Evolutionary conservation across 495 filamentous ascomycete species (phyloP), one percentile per base, ranked within the genome.

Genomic region (Lineolata rhizophorae): DNA sequence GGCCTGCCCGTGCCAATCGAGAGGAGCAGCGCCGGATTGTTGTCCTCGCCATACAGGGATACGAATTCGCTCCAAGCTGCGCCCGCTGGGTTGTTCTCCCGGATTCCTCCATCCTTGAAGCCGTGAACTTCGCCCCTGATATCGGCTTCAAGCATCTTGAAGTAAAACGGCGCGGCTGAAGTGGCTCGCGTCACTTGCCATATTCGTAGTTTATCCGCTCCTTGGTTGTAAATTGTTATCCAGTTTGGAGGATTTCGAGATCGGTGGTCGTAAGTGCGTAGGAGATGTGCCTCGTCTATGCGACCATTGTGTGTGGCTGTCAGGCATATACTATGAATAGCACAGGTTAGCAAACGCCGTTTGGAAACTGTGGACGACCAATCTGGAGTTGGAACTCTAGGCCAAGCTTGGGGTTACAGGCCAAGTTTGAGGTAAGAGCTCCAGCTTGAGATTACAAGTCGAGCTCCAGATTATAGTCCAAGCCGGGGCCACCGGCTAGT

Each of bases 111-210:
- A 39, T 57, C 53, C 39, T 55, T 55, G 50, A 57, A 57, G 16
- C 37, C 42, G 15, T 37, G 38, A 6, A 38, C 29, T 15, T 41
- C 40, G 21, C 38, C 39, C 9, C 37, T 36, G 31, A 54, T 27
- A 19, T 53, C 48, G 4, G 51, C 46, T 34, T 49, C 40, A 4
- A 57, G 40, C 34, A 50, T 49, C 24, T 60, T 49, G 43, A 67
- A 65, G 39, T 58, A 65, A 20, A 58, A 53, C 0, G 62, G 58
- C 2, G 62, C 62, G 0, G 62, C 62, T 3, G 55, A 61, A 2
- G 62, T 65, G 1, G 62, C 62, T 5, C 62, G 49, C 0, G 62
- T 63, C 0, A 64, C 58, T 40, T 60, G 29, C 60, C 61, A 65
- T 26, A 67, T 58, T 0, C 46, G 42, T 10, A 61, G 36, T 13